Conservation (phyloP, 495 filamentous ascomycete species). For the Penicillium cosmopolitanum region DNA sequence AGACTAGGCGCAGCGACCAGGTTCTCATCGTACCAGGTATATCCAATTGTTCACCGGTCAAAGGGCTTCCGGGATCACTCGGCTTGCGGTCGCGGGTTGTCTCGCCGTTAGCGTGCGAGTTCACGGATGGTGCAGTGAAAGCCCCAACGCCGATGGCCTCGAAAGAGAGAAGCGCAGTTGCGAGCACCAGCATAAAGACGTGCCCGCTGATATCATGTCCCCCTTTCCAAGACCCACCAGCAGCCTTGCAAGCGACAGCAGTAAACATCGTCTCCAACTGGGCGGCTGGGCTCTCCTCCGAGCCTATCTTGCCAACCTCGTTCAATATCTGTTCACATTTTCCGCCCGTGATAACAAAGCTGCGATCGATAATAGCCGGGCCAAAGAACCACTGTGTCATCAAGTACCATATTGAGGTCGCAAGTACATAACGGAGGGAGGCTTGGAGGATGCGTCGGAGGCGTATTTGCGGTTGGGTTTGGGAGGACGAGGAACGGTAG, state of each 20-base stretch:
- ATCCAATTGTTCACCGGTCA: slow-evolving; percentile 1
- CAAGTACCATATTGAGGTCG: slow-evolving; percentile 74
- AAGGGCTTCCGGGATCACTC: slow-evolving; percentile 21
- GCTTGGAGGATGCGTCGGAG: slow-evolving; percentile 49
- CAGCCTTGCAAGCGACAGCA: slow-evolving; percentile 77
- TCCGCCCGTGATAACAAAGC: slow-evolving; percentile 81
- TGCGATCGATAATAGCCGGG: slow-evolving; percentile 82
- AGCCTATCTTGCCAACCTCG: slow-evolving; percentile 25
- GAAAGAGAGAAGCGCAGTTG: slow-evolving; percentile 75
- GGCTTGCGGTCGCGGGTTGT: slow-evolving; percentile 56
- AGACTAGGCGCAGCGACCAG: slow-evolving; percentile 55
- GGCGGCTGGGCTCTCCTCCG: slow-evolving; percentile 26
- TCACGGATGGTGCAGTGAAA: slow-evolving; percentile 36
- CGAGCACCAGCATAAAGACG: slow-evolving; percentile 88
- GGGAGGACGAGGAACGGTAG: slow-evolving; percentile 26
- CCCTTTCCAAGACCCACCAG: slow-evolving; percentile 82
- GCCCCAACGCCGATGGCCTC: slow-evolving; percentile 71
- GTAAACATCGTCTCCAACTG: slow-evolving; percentile 61
- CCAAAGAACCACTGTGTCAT: slow-evolving; percentile 98
- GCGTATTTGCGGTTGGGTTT: slow-evolving; percentile 27
- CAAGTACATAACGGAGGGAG: slow-evolving; percentile 65
- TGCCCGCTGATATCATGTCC: slow-evolving; percentile 95
- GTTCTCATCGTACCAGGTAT: slow-evolving; percentile 33
- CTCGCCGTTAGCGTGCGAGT: slow-evolving; percentile 15
- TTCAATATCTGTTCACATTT: slow-evolving; percentile 60